Base-by-base conservation (phyloP, 1,139 yeast species). In the Sugiyamaella grinbergsii region DNA sequence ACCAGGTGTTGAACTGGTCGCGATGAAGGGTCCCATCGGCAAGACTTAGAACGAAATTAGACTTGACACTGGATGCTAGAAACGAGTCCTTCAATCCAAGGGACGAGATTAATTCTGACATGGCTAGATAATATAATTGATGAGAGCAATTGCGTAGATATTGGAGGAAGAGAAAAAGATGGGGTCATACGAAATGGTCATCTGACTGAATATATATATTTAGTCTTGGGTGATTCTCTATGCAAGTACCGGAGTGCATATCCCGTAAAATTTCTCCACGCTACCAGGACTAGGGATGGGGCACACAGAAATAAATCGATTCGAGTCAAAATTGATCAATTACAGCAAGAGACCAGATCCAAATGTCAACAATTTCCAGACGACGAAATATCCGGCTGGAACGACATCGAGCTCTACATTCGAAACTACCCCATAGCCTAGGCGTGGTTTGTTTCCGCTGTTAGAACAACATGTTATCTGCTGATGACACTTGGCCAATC, bases 401-500 rank as follows among this genome's bases (percentile, higher is more conserved):
- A n/a, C n/a, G n/a, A n/a, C n/a, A n/a, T n/a, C n/a, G n/a, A n/a
- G n/a, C n/a, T n/a, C n/a, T n/a, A n/a, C n/a, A n/a, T n/a, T n/a
- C n/a, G n/a, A n/a, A n/a, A n/a, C n/a, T n/a, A n/a, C n/a, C n/a
- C n/a, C n/a, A n/a, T n/a, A n/a, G n/a, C n/a, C n/a, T n/a, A n/a
- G n/a, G n/a, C n/a, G n/a, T n/a, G n/a, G n/a, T n/a, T n/a, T n/a
- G n/a, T n/a, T n/a, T n/a, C n/a, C n/a, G n/a, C n/a, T n/a, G n/a
- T n/a, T n/a, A n/a, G n/a, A n/a, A n/a, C n/a, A 16, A 18, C 15
- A 42, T 42, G 42, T 23, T 49, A 23, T 46, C 45, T 22, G 47
- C 55, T 4, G 51, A 54, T 20, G 55, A 52, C 33, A 52, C 51
- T 33, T 54, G 55, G 55, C 55, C 57, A 15, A 28, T 51, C 10